Percentiles rank a stretch among this genome's conserved stretches.
phyloP scores from a whole-genome alignment of 2,329 filamentous ascomycete species.

The Fusarium dlaminii region DNA sequence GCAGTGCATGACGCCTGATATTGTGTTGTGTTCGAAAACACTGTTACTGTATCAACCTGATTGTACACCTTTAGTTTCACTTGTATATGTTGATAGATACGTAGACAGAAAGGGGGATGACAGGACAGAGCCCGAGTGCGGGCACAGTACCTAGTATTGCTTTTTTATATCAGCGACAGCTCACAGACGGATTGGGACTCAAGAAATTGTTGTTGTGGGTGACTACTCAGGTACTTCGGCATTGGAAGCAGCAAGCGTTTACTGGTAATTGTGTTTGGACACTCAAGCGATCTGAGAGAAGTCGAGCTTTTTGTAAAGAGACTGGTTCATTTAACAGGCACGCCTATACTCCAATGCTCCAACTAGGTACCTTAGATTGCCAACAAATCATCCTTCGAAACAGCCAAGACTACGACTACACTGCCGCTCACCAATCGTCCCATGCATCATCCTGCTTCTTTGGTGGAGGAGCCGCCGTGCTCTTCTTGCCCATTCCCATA shows the following conservation, averaged over 20 bases:
- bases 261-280: constrained; percentile 10
- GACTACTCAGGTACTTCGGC: not conserved
- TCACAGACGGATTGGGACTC: not conserved
- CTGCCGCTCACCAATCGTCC: constrained; percentile 66
- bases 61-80: not conserved
- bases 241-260: not conserved
- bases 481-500: constrained; percentile 63
- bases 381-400: constrained; percentile 4
- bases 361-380: constrained; percentile 32
- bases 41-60: not conserved
- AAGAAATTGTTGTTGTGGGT: not conserved
- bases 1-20: not conserved
- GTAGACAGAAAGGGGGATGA: not conserved
- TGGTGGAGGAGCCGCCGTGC: constrained; percentile 43
- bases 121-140: not conserved
- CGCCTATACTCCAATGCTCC: constrained; percentile 45
- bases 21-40: not conserved
- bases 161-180: not conserved
- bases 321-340: constrained; percentile 34
- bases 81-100: not conserved
- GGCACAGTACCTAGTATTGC: not conserved
- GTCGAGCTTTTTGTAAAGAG: constrained; percentile 13
- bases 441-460: constrained; percentile 66
- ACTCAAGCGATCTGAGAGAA: constrained; percentile 10
- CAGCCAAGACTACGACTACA: not conserved